Conservation (phyloP, 2,329 filamentous ascomycete genomes). For the Verruconis gallopava region DNA sequence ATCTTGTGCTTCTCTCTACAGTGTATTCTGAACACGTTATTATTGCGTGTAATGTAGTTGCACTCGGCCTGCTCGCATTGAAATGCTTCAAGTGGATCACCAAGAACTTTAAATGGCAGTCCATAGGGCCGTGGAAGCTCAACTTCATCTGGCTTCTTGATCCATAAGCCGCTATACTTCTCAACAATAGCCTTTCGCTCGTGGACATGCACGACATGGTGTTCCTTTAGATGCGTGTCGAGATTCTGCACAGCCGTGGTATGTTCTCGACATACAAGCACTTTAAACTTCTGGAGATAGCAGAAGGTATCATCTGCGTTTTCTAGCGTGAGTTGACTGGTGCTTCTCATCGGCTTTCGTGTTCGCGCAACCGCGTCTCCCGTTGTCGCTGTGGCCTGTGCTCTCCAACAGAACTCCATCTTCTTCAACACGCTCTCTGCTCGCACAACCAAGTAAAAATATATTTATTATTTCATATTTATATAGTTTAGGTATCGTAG, state of each 20-base stretch:
- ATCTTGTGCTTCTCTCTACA: not conserved
- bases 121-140: not conserved
- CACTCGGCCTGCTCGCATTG: not conserved
- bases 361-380: not conserved
- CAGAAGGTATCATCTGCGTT: not conserved
- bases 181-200: not conserved
- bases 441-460: no score
- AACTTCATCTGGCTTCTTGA: not conserved
- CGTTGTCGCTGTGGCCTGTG: not conserved
- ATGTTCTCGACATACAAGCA: not conserved
- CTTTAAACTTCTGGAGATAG: constrained; percentile 1
- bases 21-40: not conserved
- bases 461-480: no score
- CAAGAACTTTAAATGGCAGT: not conserved
- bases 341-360: not conserved
- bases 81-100: not conserved
- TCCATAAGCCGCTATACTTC: not conserved
- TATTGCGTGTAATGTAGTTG: not conserved
- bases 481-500: no score
- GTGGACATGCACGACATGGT: not conserved
- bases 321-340: not conserved
- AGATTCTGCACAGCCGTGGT: not conserved
- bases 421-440: no score
- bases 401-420: not conserved
- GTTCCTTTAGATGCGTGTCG: not conserved